These are phyloP conservation scores for Thozetella sp. DNA, from an alignment of 495 filamentous ascomycete species.

Conservation along the genomic window DNA sequence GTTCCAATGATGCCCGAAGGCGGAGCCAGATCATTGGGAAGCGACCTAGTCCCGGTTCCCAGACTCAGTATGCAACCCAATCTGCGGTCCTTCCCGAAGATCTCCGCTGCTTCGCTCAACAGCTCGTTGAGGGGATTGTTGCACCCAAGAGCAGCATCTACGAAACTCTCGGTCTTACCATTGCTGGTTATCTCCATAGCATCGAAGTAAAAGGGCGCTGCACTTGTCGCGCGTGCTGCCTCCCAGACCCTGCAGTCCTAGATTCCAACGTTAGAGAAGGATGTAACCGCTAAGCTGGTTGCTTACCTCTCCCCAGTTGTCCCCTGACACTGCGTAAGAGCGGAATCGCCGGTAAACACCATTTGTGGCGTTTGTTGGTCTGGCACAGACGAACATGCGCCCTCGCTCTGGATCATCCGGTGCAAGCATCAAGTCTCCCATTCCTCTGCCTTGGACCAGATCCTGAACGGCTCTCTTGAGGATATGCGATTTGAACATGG, in stretches of 20 bases:
- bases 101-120: constrained; percentile 13
- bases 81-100: constrained; percentile 1
- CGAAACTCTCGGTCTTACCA: constrained; percentile 5
- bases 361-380: constrained; percentile 5
- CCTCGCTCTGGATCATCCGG: constrained; percentile 8
- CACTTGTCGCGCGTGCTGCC: constrained; percentile 28
- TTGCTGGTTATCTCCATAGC: constrained; percentile 13
- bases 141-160: constrained; percentile 26
- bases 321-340: constrained; percentile 2
- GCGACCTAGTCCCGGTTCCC: constrained; percentile 11
- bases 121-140: constrained; percentile 23
- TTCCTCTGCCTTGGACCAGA: constrained; percentile 5
- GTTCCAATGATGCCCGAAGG: too few relatives aligned
- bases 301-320: not conserved
- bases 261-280: not conserved
- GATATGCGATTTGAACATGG: constrained; percentile 9
- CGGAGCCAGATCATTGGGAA: not conserved
- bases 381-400: constrained; percentile 14
- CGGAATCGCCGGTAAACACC: constrained; percentile 2
- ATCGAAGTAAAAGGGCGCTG: constrained; percentile 25
- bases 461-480: constrained; percentile 11
- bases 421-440: constrained; percentile 12
- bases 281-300: not conserved
- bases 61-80: constrained; percentile 18
- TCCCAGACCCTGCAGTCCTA: constrained; percentile 24